A percentile compares a stretch with the other conserved stretches of the same genome.
Evolutionary conservation across 2,329 filamentous ascomycete species (phyloP).

Genomic region (Colletotrichum sp.): DNA sequence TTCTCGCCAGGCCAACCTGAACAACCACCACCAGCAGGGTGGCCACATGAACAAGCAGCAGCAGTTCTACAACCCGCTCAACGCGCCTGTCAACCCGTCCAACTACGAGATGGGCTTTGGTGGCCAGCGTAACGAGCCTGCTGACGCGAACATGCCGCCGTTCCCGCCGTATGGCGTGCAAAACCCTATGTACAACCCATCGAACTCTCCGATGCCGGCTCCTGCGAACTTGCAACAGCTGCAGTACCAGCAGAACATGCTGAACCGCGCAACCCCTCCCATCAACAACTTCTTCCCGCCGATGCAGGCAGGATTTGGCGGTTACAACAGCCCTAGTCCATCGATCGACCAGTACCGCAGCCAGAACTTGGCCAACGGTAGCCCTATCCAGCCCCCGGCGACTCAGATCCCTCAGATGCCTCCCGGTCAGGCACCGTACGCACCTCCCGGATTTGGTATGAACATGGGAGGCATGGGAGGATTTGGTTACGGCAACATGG

Average conservation of each 20-base stretch:
- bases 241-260: constrained; percentile 65
- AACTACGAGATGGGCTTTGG: constrained; percentile 58
- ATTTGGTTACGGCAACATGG: constrained; percentile 52
- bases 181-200: constrained; percentile 55
- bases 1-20: constrained; percentile 58
- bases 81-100: constrained; percentile 40
- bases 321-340: constrained; percentile 53
- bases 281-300: constrained; percentile 63
- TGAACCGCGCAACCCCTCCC: constrained; percentile 56
- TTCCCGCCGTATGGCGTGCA: constrained; percentile 58
- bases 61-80: constrained; percentile 57
- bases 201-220: constrained; percentile 50
- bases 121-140: constrained; percentile 57
- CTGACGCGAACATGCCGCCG: constrained; percentile 53
- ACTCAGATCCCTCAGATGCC: constrained; percentile 47
- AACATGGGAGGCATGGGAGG: constrained; percentile 47
- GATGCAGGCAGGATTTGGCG: constrained; percentile 61
- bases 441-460: constrained; percentile 55
- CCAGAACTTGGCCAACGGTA: constrained; percentile 55
- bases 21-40: constrained; percentile 46
- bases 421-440: constrained; percentile 48
- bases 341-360: constrained; percentile 62
- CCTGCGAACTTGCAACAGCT: constrained; percentile 57
- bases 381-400: constrained; percentile 52
- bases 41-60: constrained; percentile 48